Evolutionary conservation across 106 monocot genomes (phyloP).

Genomic region (Apostasia ramifera): DNA sequence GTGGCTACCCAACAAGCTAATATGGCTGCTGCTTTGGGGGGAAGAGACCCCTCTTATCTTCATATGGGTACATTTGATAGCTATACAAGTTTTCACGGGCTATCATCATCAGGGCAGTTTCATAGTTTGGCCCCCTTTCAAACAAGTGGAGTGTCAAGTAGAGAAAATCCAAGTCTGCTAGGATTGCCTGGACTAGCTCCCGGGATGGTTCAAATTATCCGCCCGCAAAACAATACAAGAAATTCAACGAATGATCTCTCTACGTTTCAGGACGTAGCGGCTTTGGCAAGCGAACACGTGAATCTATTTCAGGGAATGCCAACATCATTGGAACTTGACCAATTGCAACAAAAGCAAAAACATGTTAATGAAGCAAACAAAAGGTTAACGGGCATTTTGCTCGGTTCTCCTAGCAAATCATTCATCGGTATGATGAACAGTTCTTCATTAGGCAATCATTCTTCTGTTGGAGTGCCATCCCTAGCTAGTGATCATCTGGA

Average conservation of each 20-base stretch:
- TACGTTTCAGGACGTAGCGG: constrained; percentile 27
- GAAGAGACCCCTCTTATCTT: constrained; percentile 41
- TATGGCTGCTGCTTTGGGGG: constrained; percentile 45
- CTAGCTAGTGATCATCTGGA: constrained; percentile 29
- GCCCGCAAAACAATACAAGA: constrained; percentile 15
- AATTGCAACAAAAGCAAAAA: constrained; percentile 30
- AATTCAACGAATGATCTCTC: constrained; percentile 27
- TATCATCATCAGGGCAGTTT: neutral
- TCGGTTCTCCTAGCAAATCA: constrained; percentile 12
- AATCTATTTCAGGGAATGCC: constrained; percentile 38
- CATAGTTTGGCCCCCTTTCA: constrained; percentile 34
- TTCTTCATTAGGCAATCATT: constrained; percentile 19
- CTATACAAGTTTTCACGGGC: constrained; percentile 25
- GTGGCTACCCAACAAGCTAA: constrained; percentile 67
- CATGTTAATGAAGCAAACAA: constrained; percentile 22
- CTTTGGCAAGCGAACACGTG: constrained; percentile 28
- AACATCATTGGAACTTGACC: constrained; percentile 28
- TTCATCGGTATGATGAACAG: constrained; percentile 28
- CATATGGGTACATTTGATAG: constrained; percentile 42
- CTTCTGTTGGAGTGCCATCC: constrained; percentile 14
- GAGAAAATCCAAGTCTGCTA: constrained; percentile 22
- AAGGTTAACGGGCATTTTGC: constrained; percentile 15
- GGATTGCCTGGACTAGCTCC: constrained; percentile 39
- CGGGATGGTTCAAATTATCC: constrained; percentile 19
- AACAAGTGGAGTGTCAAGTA: constrained; percentile 27